A percentile compares a stretch with the other conserved stretches of the same genome.
Conservation (phyloP, 257 asterid species). For the Scutellaria barbata region DNA sequence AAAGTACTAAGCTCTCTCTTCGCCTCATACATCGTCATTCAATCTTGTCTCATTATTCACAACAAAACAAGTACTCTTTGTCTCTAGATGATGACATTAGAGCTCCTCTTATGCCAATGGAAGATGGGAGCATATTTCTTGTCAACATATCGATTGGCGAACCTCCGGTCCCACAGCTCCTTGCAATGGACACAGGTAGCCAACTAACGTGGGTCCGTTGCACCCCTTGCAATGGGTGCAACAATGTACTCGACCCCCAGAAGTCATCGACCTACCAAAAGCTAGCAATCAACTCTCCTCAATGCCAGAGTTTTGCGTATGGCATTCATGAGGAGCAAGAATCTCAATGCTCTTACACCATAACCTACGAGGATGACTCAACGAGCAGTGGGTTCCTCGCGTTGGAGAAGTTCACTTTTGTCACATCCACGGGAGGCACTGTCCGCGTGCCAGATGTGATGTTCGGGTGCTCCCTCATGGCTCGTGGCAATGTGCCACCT, state of each 20-base stretch:
- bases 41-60: background rate
- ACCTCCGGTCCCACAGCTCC: slow-evolving; percentile 12
- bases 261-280: background rate
- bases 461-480: slow-evolving; percentile 5
- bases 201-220: slow-evolving; percentile 8
- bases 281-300: background rate
- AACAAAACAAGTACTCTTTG: background rate
- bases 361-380: background rate
- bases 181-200: slow-evolving; percentile 24
- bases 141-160: slow-evolving; percentile 19
- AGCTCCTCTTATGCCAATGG: slow-evolving; percentile 5
- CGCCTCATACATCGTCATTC: slow-evolving; percentile 5
- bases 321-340: background rate
- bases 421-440: slow-evolving; percentile 5
- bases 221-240: slow-evolving; percentile 17
- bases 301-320: background rate
- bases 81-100: background rate
- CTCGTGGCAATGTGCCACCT: background rate
- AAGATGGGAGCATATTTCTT: slow-evolving; percentile 18
- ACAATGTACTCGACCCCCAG: background rate
- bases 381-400: background rate
- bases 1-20: slow-evolving; percentile 3
- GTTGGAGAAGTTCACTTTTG: slow-evolving; percentile 3
- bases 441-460: background rate
- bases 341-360: background rate